Base-by-base conservation (phyloP, 176 grass and related monocot genomes). In the Hordeum marinum region DNA sequence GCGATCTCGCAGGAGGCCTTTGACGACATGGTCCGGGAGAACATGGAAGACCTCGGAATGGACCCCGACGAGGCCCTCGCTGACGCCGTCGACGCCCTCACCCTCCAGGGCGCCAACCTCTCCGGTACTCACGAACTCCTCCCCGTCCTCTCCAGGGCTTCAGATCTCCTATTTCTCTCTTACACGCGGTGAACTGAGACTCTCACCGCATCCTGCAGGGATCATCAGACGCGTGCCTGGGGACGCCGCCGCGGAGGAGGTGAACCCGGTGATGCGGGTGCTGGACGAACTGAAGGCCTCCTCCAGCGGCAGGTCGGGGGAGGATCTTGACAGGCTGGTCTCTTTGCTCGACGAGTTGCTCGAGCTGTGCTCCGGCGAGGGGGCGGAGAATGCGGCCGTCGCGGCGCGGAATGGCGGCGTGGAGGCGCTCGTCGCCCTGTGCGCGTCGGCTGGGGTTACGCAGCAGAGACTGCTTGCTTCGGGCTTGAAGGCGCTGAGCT, bases 11-110 rank as follows among this genome's bases (percentile, higher is more conserved):
- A 95, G 89, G 88, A 94, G 73, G 91, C 93, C 75, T 98, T 98
- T 77, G 96, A 98, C 60, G 83, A 88, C 66, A 78, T 98, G 87
- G 93, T 95, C 40, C 70, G 79, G 78, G 96, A 98, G 93, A 98
- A 98, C 81, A 94, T 98, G 88, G 89, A 98, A 26, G 93, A 98
- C 77, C 96, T 98, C 77, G 96, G 89, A 48, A 98, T 98, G 96
- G 96, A 98, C 55, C 81, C 96, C 32, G 88, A 94, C 27, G 93
- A 98, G 74, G 96, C 93, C 78, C 89, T 98, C 25, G 85, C 94
- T 12, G 96, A 98, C 79, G 93, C 96, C 65, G 80, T 98, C 39
- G 91, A 98, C 10, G 94, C 93, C 78, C 88, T 98, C 25, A 88
- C 89, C 55, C 93, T 98, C 82, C 93, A 98, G 81, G 91, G 89